Conservation (phyloP, 257 asterid species). For the Dorcoceras hygrometricum region DNA sequence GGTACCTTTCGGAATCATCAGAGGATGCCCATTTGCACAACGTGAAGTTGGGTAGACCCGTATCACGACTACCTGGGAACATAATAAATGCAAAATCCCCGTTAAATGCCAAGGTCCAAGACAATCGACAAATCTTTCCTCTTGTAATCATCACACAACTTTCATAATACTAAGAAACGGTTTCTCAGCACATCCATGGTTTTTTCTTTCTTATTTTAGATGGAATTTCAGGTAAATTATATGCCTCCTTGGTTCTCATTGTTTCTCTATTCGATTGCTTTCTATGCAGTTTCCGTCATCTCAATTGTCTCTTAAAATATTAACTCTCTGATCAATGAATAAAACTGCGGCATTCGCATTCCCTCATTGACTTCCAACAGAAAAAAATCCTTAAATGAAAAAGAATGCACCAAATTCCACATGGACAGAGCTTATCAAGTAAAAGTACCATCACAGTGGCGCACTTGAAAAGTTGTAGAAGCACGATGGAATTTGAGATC, state of each 20-base stretch:
- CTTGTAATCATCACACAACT: neutral
- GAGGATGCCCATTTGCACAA: conserved; percentile 70
- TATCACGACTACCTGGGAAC: conserved; percentile 33
- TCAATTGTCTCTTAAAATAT: neutral
- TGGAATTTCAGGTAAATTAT: neutral
- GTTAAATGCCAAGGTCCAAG: neutral
- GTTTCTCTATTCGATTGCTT: neutral
- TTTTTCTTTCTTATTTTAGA: neutral
- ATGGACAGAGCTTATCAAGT: neutral
- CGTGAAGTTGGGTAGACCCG: conserved; percentile 42
- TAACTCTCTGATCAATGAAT: neutral
- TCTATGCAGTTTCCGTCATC: neutral
- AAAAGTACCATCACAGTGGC: conserved; percentile 40
- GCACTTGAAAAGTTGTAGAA: conserved; percentile 59
- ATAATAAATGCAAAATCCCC: conserved; percentile 13
- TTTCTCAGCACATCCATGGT: neutral
- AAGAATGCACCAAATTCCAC: neutral
- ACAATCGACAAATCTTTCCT: conserved; percentile 3
- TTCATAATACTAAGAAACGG: too few species aligned
- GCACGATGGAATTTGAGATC: conserved; percentile 80
- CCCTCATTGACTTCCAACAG: neutral
- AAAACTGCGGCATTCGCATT: neutral
- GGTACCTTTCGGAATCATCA: conserved; percentile 35
- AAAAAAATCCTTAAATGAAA: neutral
- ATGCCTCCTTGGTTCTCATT: neutral